phyloP scores from a whole-genome alignment of 2,329 filamentous ascomycete genomes.

The Pseudocercospora fuligena region DNA sequence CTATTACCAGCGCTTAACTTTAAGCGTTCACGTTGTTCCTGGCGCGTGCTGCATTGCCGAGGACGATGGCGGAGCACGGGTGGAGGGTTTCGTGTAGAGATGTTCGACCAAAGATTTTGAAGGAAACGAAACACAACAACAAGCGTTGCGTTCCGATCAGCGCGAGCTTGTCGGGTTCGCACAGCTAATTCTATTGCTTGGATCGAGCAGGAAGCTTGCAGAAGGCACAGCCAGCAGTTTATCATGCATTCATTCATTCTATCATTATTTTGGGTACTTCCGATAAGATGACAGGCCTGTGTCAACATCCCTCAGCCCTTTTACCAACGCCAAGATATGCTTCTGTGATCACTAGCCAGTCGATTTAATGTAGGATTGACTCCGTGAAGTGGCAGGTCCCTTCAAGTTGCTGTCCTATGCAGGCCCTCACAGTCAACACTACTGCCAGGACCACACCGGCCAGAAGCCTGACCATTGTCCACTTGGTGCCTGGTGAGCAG shows the following conservation, averaged over 20 bases:
- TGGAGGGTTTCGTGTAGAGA: constrained; percentile 2
- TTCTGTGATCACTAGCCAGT: neutral
- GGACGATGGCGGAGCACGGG: neutral
- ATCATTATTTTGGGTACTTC: neutral
- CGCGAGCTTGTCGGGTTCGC: neutral
- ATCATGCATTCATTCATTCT: neutral
- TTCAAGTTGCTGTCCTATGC: too few relatives aligned
- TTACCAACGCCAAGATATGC: neutral
- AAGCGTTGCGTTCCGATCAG: neutral
- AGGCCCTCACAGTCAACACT: neutral
- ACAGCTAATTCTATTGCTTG: neutral
- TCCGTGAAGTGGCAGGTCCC: neutral
- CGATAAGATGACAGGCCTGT: neutral
- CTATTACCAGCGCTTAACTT: constrained; percentile 6
- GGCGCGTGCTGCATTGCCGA: constrained; percentile 10
- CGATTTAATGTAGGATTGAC: neutral
- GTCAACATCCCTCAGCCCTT: neutral
- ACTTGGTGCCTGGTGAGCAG: neutral
- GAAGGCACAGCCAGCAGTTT: neutral
- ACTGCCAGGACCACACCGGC: constrained; percentile 4
- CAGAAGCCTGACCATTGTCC: constrained; percentile 8
- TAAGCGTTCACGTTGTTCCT: constrained; percentile 9
- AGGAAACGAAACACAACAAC: neutral
- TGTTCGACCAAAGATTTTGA: neutral
- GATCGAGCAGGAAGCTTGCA: neutral